Conservation (phyloP, 2,329 filamentous ascomycete species). For the Cladosporium sp. region DNA sequence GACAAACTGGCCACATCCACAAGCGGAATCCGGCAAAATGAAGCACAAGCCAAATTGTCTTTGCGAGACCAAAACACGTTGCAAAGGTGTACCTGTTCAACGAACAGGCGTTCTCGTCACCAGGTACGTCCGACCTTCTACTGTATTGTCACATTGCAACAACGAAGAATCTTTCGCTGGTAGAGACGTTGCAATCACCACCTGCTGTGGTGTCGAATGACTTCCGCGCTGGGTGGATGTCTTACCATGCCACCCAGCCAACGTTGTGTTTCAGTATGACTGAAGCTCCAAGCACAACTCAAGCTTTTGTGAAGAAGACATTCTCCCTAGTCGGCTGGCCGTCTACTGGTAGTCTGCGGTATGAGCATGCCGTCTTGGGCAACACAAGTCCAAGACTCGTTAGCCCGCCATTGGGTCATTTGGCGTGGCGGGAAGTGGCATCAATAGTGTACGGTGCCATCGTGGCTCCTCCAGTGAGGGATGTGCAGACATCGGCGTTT, state of each 20-base stretch:
- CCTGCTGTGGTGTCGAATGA: not conserved
- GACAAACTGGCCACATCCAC: not conserved
- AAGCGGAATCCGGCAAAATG: not conserved
- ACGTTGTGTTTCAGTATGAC: not conserved
- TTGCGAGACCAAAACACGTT: not conserved
- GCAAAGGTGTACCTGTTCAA: not conserved
- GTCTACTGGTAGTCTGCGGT: not conserved
- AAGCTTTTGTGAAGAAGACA: not conserved
- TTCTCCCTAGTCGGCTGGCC: not conserved
- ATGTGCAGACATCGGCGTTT: no score
- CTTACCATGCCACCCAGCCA: not conserved
- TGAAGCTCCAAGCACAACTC: not conserved
- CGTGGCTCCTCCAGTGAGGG: no score
- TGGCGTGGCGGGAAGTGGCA: no score
- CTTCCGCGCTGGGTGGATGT: not conserved
- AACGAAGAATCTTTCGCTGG: no score
- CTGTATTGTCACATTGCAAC: no score
- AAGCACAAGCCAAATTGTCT: not conserved
- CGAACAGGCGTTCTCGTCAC: not conserved
- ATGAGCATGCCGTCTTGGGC: not conserved
- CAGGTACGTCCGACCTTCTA: no score
- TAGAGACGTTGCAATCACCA: no score
- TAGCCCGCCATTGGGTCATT: no score
- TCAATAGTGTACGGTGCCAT: no score
- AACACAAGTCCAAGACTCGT: no score